These are phyloP conservation scores for Leptomonas seymouri DNA, from an alignment of 208 protist species.

Conservation along the genomic window DNA sequence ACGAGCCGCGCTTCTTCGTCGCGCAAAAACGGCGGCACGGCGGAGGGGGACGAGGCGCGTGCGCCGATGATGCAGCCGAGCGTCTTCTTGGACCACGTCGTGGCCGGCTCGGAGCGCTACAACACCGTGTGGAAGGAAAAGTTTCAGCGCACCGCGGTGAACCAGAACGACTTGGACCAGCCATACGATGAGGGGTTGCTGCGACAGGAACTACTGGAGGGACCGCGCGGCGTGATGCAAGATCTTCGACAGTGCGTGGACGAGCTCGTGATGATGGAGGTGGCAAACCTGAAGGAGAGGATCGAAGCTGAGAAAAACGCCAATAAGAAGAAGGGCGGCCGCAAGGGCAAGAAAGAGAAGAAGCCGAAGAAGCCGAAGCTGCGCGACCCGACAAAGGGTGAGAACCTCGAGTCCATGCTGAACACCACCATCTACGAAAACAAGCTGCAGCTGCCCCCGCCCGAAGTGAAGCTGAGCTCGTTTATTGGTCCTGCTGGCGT, in stretches of 20 bases:
- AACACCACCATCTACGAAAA: constrained; percentile 84
- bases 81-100: constrained; percentile 60
- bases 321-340: constrained; percentile 34
- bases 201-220: constrained; percentile 83
- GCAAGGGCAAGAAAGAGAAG: constrained; percentile 71
- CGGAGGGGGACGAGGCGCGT: constrained; percentile 31
- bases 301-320: constrained; percentile 80
- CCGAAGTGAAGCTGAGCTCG: constrained; percentile 45
- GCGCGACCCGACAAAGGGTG: constrained; percentile 85
- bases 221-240: constrained; percentile 86
- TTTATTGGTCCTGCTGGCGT: constrained; percentile 75
- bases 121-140: constrained; percentile 62
- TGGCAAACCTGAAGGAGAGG: constrained; percentile 88
- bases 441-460: constrained; percentile 77
- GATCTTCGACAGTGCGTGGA: constrained; percentile 91
- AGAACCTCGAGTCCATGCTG: constrained; percentile 81
- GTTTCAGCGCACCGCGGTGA: constrained; percentile 69
- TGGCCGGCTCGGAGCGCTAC: constrained; percentile 64
- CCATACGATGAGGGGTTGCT: constrained; percentile 72
- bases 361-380: constrained; percentile 80
- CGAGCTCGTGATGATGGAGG: constrained; percentile 91
- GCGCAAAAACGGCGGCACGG: constrained; percentile 18
- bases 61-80: constrained; percentile 44
- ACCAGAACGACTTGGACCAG: constrained; percentile 76
- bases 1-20: constrained; percentile 2